phyloP scores from a whole-genome alignment of 345 rosid genomes.

The Microthlaspi erraticum region DNA sequence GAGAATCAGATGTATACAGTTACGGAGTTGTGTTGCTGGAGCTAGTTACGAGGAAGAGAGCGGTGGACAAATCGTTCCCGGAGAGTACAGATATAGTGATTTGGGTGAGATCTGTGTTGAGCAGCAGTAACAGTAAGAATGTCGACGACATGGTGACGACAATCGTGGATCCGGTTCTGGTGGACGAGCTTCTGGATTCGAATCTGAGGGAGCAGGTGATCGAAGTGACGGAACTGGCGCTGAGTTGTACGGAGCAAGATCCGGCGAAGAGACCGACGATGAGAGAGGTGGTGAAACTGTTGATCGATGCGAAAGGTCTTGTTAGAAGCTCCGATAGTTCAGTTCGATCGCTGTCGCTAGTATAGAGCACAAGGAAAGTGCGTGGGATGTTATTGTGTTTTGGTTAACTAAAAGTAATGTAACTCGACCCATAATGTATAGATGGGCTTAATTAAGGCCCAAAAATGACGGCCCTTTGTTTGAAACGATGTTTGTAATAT shows the following conservation, averaged over 20 bases:
- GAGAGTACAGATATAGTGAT: constrained; percentile 51
- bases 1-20: constrained; percentile 71
- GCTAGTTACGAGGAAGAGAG: constrained; percentile 60
- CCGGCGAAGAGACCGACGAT: constrained; percentile 65
- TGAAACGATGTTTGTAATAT: not conserved
- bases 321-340: constrained; percentile 34
- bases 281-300: constrained; percentile 70
- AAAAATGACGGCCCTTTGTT: not conserved
- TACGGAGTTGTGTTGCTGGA: constrained; percentile 75
- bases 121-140: constrained; percentile 11
- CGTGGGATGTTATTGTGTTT: not conserved
- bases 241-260: constrained; percentile 66
- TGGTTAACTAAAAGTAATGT: constrained; percentile 1
- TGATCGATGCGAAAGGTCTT: constrained; percentile 43
- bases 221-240: constrained; percentile 53
- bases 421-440: not conserved
- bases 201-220: constrained; percentile 57
- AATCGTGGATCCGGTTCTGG: constrained; percentile 53
- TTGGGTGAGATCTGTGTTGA: constrained; percentile 60
- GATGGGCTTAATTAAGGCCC: constrained; percentile 25
- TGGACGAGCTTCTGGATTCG: constrained; percentile 58
- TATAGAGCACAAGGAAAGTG: not conserved
- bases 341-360: constrained; percentile 11
- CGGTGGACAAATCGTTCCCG: constrained; percentile 51
- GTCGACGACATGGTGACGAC: constrained; percentile 44